phyloP scores from a whole-genome alignment of 305 asterid species.

The Fraxinus velutina region DNA sequence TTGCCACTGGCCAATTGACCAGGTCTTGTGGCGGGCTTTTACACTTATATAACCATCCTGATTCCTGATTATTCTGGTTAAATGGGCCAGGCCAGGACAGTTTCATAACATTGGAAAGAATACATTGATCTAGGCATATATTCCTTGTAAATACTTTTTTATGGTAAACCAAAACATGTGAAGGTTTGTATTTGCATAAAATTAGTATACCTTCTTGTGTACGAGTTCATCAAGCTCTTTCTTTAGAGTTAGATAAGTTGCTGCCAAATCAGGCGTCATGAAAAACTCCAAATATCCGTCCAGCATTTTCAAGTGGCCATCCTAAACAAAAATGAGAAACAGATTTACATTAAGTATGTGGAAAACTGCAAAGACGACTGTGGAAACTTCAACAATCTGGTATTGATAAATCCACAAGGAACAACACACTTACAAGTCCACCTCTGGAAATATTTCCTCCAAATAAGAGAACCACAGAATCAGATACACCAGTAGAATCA shows the following conservation, averaged over 20 bases:
- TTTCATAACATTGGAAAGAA: not conserved
- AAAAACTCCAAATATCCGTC: slow-evolving; percentile 89
- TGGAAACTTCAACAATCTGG: slow-evolving; percentile 11
- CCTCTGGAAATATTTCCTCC: slow-evolving; percentile 70
- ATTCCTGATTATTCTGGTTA: not conserved
- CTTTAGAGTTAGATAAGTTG: slow-evolving; percentile 56
- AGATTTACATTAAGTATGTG: slow-evolving; percentile 14
- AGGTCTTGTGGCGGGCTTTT: not conserved
- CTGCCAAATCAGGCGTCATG: slow-evolving; percentile 72
- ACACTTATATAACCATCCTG: not conserved
- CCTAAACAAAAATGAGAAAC: slow-evolving; percentile 39
- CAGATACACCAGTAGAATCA: slow-evolving; percentile 91
- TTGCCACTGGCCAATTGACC: not conserved
- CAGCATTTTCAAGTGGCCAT: slow-evolving; percentile 88
- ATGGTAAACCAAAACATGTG: not conserved
- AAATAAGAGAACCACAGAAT: slow-evolving; percentile 76
- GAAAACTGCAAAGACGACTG: slow-evolving; percentile 20
- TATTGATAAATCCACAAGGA: slow-evolving; percentile 19
- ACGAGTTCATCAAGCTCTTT: slow-evolving; percentile 76
- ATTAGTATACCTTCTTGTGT: slow-evolving; percentile 58
- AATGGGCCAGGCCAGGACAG: not conserved
- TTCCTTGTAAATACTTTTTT: not conserved
- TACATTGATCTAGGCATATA: not conserved
- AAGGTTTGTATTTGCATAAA: not conserved
- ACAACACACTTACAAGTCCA: slow-evolving; percentile 50